A percentile compares a stretch with the other conserved stretches of the same genome.
phyloP scores from a whole-genome alignment of 768 basidiomycete genomes.

The Amanita fuliginea region DNA sequence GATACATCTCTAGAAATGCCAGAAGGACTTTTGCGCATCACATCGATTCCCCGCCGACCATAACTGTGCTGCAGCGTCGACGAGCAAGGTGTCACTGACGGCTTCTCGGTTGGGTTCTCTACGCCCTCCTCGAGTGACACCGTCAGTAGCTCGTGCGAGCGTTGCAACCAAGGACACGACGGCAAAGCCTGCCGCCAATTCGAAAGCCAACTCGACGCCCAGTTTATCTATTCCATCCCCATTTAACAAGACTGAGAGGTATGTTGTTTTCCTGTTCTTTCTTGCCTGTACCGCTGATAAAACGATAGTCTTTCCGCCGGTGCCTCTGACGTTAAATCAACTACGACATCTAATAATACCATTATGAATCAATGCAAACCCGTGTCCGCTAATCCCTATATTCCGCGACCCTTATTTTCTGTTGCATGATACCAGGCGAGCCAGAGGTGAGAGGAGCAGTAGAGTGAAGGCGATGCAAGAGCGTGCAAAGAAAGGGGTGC shows the following conservation, averaged over 20 bases:
- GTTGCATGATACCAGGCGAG: conserved; percentile 60
- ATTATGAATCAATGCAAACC: conserved; percentile 22
- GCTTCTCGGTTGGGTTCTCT: conserved; percentile 28
- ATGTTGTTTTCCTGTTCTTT: conserved; percentile 23
- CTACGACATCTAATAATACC: conserved; percentile 13
- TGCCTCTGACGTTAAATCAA: conserved; percentile 8
- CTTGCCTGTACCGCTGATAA: conserved; percentile 53
- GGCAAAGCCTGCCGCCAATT: conserved; percentile 11
- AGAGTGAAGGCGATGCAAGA: conserved; percentile 58
- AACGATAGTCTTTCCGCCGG: conserved; percentile 34
- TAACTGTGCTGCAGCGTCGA: conserved; percentile 27
- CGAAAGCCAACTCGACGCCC: conserved; percentile 10
- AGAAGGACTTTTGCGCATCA: conserved; percentile 58
- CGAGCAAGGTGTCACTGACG: conserved; percentile 10
- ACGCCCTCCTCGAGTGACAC: conserved; percentile 23
- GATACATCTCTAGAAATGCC: conserved; percentile 43
- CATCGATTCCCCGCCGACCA: conserved; percentile 78
- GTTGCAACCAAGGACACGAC: conserved; percentile 9
- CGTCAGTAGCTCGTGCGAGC: conserved; percentile 16
- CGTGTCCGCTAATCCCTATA: conserved; percentile 36
- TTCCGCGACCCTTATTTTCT: conserved; percentile 59
- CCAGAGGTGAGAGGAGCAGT: conserved; percentile 66
- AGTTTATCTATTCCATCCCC: conserved; percentile 14
- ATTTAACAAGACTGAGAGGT: conserved; percentile 57
- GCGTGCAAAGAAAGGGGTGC: conserved; percentile 66